Conservation (phyloP, 805 yeast genomes). For the Metschnikowia cerradonensis region DNA sequence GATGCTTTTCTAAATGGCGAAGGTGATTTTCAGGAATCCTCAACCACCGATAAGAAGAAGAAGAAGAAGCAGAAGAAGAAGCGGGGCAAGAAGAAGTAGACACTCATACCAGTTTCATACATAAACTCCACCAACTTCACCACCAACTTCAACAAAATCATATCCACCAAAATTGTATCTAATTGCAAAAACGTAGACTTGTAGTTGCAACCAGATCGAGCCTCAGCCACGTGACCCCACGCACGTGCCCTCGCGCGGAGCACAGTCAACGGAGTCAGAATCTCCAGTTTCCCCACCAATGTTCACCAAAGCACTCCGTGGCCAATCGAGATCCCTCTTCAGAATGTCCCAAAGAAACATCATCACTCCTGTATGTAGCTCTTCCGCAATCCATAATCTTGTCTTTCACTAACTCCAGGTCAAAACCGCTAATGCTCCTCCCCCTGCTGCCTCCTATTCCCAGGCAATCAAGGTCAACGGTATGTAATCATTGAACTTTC, state of each 20-base stretch:
- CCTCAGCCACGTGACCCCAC: background rate
- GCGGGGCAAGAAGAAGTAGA: slow-evolving; percentile 20
- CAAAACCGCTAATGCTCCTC: slow-evolving; percentile 77
- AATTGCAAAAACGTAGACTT: too few species aligned
- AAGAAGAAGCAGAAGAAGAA: slow-evolving; percentile 30
- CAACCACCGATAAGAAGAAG: slow-evolving; percentile 6
- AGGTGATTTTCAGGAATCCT: slow-evolving; percentile 17
- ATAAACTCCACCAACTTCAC: background rate
- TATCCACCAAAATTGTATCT: too few species aligned
- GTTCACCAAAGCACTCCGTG: slow-evolving; percentile 19
- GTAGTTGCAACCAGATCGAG: too few species aligned
- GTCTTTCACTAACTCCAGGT: slow-evolving; percentile 36
- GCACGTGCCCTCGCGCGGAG: slow-evolving; percentile 2
- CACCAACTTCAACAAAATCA: too few species aligned
- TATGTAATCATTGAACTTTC: slow-evolving; percentile 21
- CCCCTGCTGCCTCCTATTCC: slow-evolving; percentile 94
- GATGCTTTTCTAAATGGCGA: slow-evolving; percentile 28
- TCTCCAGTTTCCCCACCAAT: slow-evolving; percentile 14
- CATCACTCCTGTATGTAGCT: slow-evolving; percentile 17
- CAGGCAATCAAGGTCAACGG: slow-evolving; percentile 90
- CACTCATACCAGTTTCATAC: background rate
- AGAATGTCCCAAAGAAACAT: slow-evolving; percentile 19
- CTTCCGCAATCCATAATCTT: background rate
- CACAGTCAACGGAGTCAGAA: background rate
- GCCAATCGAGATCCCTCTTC: slow-evolving; percentile 10